These are phyloP conservation scores for Royoungia palumana DNA, from an alignment of 768 basidiomycete genomes.

Conservation along the genomic window DNA sequence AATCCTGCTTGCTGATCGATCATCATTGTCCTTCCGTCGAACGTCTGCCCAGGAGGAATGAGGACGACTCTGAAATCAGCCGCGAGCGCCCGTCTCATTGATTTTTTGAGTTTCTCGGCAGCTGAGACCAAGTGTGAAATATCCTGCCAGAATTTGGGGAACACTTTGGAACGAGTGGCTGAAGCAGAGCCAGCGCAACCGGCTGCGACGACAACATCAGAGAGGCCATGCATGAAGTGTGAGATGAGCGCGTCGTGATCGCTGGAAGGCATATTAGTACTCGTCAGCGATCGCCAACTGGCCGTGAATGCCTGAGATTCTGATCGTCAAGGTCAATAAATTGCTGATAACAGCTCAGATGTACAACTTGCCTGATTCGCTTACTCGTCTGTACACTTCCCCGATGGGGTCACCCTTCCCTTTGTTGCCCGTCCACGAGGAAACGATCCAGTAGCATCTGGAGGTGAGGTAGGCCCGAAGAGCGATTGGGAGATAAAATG, in stretches of 20 bases:
- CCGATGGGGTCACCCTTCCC: too few relatives aligned
- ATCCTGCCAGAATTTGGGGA: neutral
- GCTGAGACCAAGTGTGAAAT: neutral
- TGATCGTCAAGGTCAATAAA: too few relatives aligned
- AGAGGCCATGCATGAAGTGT: neutral
- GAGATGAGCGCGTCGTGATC: neutral
- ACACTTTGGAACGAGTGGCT: neutral
- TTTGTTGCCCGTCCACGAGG: conserved; percentile 8
- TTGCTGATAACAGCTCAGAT: neutral
- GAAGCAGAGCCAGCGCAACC: neutral
- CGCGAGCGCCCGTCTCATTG: too few relatives aligned
- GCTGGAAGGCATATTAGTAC: neutral
- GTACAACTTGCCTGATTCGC: too few relatives aligned
- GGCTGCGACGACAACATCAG: neutral
- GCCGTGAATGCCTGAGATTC: too few relatives aligned
- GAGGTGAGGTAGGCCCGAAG: conserved; percentile 4
- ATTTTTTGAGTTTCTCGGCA: too few relatives aligned
- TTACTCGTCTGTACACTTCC: too few relatives aligned
- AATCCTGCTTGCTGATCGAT: too few relatives aligned
- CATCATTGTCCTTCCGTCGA: too few relatives aligned
- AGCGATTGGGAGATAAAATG: conserved; percentile 9
- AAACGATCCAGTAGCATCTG: neutral
- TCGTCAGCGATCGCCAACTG: conserved; percentile 10
- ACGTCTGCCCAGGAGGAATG: too few relatives aligned
- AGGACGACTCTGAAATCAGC: too few relatives aligned